Evolutionary conservation across 345 rosid genomes (phyloP), one percentile per base, ranked within the genome.

Genomic region (Carallia pectinifolia): DNA sequence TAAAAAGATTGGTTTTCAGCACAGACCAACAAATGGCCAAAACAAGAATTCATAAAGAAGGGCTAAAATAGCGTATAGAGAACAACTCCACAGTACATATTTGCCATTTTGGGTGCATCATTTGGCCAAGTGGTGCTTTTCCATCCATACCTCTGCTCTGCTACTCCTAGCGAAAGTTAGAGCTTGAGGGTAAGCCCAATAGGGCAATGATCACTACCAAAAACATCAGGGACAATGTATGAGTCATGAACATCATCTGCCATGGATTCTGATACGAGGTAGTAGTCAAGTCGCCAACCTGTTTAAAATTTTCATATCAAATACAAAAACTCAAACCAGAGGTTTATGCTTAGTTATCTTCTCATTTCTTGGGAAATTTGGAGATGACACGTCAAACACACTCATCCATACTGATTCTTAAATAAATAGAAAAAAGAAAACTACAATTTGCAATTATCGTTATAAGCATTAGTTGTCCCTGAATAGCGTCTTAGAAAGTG

Each of bases 221-320:
- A 47, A 70, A 95, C 79, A 76, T 90, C 97, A 36, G 99, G 99
- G 63, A 89, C 84, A 67, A 88, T 92, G 77, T 86, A 95, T 0
- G 99, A 90, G 76, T 92, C 99, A 66, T 90, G 91, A 71, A 90
- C 96, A 12, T 82, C 75, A 69, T 79, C 87, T 12, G 89, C 90
- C 2, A 95, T 81, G 29, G 96, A 79, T 77, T 90, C 92, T 1
- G 99, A 95, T 62, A 85, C 92, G 6, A 92, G 92, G 81, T 92
- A 95, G 84, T 95, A 95, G 86, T 95, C 99, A 6, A 95, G 93
- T 69, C 97, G 84, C 99, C 99, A 95, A 17, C 99, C 99, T 95
- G 85, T 76, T 82, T 70, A 59, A 55, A 55, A 77, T 53, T 65
- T 1, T 63, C 29, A 30, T 29, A 40, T 18, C 53, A 55, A 38